Evolutionary conservation across 805 yeast genomes (phyloP).

Genomic region (Isabelozyma pseudorhagii): DNA sequence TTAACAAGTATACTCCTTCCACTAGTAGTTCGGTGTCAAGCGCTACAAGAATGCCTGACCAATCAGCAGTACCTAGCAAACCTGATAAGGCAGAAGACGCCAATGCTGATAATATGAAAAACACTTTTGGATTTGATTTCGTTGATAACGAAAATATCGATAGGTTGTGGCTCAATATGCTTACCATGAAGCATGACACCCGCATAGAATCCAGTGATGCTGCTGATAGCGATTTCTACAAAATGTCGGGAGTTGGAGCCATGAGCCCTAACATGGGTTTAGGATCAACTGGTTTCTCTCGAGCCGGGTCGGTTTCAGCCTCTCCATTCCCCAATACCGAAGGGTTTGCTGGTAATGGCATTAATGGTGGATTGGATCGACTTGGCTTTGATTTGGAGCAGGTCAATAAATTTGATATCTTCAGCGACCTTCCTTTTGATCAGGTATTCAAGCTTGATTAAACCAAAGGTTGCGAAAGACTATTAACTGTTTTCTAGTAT

Average conservation of each 20-base stretch:
- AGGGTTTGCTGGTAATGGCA: background rate
- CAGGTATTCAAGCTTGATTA: constrained; percentile 8
- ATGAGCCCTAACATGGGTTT: background rate
- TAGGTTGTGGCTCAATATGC: constrained; percentile 32
- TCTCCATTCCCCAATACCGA: background rate
- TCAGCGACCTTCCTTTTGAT: constrained; percentile 25
- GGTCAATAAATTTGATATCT: constrained; percentile 19
- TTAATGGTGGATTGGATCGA: background rate
- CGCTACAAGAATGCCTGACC: background rate
- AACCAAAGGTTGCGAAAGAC: too few species aligned
- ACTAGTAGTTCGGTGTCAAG: background rate
- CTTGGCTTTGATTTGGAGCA: constrained; percentile 13
- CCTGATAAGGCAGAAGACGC: background rate
- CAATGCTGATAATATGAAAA: constrained; percentile 1
- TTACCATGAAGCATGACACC: constrained; percentile 24
- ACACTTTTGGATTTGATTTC: constrained; percentile 12
- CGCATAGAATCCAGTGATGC: background rate
- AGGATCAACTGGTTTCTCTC: background rate
- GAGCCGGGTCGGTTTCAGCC: background rate
- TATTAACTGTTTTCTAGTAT: too few species aligned
- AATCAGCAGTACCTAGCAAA: background rate
- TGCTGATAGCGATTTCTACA: background rate
- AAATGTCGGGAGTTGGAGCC: background rate
- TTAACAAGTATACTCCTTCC: constrained; percentile 7
- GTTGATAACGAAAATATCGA: constrained; percentile 28